phyloP scores from a whole-genome alignment of 2,329 filamentous ascomycete genomes.

The Diaporthe helianthi region DNA sequence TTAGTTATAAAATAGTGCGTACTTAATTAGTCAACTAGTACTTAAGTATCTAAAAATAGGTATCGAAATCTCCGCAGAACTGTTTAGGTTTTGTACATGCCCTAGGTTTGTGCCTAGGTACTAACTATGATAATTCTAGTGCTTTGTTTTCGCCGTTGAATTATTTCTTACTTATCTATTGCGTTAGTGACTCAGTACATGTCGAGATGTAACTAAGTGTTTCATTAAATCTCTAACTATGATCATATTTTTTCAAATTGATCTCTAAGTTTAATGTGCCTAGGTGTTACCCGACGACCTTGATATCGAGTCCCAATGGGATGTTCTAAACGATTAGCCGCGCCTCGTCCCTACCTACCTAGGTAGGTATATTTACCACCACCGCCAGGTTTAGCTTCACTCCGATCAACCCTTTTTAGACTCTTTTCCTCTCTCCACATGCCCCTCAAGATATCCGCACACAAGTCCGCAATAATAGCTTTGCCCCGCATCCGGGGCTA shows the following conservation, averaged over 20 bases:
- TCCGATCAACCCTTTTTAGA: neutral
- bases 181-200: too few species aligned
- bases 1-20: too few species aligned
- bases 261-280: too few species aligned
- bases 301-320: conserved; percentile 43
- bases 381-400: neutral
- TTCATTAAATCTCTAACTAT: neutral
- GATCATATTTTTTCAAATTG: neutral
- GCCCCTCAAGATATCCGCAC: conserved; percentile 22
- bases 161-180: neutral
- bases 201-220: neutral
- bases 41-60: too few species aligned
- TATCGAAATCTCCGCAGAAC: too few species aligned
- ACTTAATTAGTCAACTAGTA: too few species aligned
- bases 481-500: conserved; percentile 38
- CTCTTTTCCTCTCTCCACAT: conserved; percentile 8
- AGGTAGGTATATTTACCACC: neutral
- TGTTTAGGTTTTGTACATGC: too few species aligned
- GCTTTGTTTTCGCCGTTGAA: neutral
- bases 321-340: conserved; percentile 29
- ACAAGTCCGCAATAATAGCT: conserved; percentile 36
- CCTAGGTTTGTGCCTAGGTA: too few species aligned
- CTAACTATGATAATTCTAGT: too few species aligned
- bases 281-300: too few species aligned
- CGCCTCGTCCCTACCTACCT: neutral